Evolutionary conservation across 169 alveolate genomes (phyloP), one percentile per base, ranked within the genome.

Genomic region (Theileria luwenshuni): DNA sequence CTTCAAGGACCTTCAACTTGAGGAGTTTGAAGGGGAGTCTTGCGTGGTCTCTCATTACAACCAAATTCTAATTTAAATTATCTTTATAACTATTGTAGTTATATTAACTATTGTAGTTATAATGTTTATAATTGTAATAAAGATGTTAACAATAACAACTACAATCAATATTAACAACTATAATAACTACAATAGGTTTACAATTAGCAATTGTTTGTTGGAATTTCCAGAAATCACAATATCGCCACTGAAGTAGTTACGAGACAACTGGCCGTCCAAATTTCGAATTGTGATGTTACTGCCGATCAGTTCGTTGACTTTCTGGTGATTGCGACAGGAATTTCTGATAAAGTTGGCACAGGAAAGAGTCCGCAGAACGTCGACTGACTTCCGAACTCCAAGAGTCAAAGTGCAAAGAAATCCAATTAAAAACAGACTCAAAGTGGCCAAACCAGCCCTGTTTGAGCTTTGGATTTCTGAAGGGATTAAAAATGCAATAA

Each of bases 211-310:
- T 12, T 68, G 49, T 13, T 68, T 68, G 27, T 30, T 28, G 19
- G 21, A 25, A 25, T 63, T 13, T 25, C 65, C 65, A 1, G 72
- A 41, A 0, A 68, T 3, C 3, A 54, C 10, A 1, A 68, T 73
- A 13, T 35, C 56, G 10, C 76, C 76, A 13, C 35, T 51, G 76
- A 68, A 68, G 28, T 68, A 68, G 41, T 49, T 68, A n/a, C 21
- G 19, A 0, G 35, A 15, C n/a, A 68, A n/a, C 13, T 49, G 21
- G 32, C 76, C 76, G 15, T 68, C 76, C 17, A 68, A n/a, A 33
- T 21, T 51, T 21, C 23, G 27, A 13, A 68, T 13, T 15, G 27
- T 17, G 42, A 51, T 33, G 28, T 45, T 41, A 7, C 30, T 13
- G 33, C 76, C 76, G 32, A 56, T 56, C 25, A 68, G 30, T 6